phyloP scores from a whole-genome alignment of 208 protist species.

The Leishmania braziliensis region DNA sequence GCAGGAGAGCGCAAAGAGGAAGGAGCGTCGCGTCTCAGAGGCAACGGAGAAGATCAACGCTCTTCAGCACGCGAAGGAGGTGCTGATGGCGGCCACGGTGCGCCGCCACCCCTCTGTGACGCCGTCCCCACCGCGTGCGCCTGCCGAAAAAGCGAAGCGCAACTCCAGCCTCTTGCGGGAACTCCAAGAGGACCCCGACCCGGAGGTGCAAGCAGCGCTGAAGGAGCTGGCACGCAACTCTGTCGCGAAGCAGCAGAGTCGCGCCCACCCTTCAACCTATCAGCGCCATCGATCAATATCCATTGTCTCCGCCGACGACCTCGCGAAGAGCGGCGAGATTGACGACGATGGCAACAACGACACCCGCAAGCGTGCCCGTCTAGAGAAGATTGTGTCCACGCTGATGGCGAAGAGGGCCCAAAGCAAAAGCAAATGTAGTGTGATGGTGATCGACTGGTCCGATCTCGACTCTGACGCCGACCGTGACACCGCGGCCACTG shows the following conservation, averaged over 20 bases:
- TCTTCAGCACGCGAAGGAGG: conserved; percentile 78
- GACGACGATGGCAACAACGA: conserved; percentile 25
- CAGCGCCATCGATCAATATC: conserved; percentile 45
- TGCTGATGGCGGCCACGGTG: conserved; percentile 59
- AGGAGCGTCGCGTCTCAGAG: conserved; percentile 45
- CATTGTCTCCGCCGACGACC: conserved; percentile 43
- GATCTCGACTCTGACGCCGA: conserved; percentile 44
- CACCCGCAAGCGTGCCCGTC: conserved; percentile 46
- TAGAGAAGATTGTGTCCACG: conserved; percentile 74
- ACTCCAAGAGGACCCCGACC: conserved; percentile 57
- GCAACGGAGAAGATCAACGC: conserved; percentile 59
- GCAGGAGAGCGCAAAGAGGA: conserved; percentile 41
- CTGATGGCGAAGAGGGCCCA: conserved; percentile 54
- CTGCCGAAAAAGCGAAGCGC: conserved; percentile 21
- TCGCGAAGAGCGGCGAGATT: conserved; percentile 20
- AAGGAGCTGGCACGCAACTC: conserved; percentile 39
- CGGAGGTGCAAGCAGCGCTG: conserved; percentile 61
- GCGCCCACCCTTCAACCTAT: background rate
- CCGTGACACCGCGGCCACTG: conserved; percentile 8
- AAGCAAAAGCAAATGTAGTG: conserved; percentile 77
- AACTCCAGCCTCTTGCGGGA: conserved; percentile 36
- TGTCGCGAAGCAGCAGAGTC: conserved; percentile 26
- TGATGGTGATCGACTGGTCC: conserved; percentile 88
- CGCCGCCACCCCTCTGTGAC: conserved; percentile 47
- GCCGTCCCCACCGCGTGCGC: conserved; percentile 39